Percentiles rank a stretch among this genome's conserved stretches.
phyloP scores from a whole-genome alignment of 371 early-diverging fungal species.

The Fennellomyces sp. region DNA sequence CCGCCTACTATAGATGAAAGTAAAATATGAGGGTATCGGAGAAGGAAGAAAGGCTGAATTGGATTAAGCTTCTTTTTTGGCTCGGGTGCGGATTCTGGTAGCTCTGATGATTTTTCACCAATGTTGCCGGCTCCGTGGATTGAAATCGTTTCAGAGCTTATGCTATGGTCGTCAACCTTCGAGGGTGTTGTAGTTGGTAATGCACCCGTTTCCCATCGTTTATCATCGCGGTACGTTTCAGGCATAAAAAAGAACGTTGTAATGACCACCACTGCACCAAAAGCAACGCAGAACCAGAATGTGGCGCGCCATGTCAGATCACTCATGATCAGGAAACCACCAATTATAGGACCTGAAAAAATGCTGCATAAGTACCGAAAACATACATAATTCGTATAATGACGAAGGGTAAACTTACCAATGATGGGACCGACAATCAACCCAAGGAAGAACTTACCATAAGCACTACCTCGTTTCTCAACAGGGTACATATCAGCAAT shows the following conservation, averaged over 20 bases:
- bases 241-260: conserved; percentile 54
- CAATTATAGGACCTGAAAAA: not conserved
- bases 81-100: not conserved
- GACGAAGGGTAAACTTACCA: conserved; percentile 3
- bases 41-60: conserved; percentile 22
- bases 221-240: conserved; percentile 58
- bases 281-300: conserved; percentile 60
- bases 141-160: too few species aligned
- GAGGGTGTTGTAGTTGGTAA: not conserved
- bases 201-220: not conserved
- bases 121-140: not conserved
- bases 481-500: conserved; percentile 22
- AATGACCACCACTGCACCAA: conserved; percentile 44
- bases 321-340: conserved; percentile 36
- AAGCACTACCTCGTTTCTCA: conserved; percentile 26
- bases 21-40: conserved; percentile 50
- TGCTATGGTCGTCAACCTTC: too few species aligned
- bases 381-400: conserved; percentile 31
- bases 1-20: conserved; percentile 46
- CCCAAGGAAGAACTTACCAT: conserved; percentile 53
- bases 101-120: too few species aligned
- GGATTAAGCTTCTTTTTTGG: not conserved
- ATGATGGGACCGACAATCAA: conserved; percentile 42
- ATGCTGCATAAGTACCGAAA: conserved; percentile 22
- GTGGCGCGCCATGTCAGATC: conserved; percentile 56